phyloP scores from a whole-genome alignment of 2,329 filamentous ascomycete species.

The Biscogniauxia mediterranea region DNA sequence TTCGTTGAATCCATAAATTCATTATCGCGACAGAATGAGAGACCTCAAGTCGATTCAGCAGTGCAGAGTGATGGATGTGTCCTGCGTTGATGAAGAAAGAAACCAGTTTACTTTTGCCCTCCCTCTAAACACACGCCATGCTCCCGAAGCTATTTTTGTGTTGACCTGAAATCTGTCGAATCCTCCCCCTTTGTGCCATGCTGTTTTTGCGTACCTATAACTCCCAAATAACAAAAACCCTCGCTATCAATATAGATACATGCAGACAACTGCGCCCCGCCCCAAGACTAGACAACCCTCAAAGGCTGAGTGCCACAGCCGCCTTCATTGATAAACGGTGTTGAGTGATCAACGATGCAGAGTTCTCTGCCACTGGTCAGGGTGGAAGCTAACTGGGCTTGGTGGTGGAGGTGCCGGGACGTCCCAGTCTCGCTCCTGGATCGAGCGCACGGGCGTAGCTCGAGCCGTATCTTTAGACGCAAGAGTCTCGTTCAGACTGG shows the following conservation, averaged over 20 bases:
- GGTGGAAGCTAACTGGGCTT: slow-evolving; percentile 60
- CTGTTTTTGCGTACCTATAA: slow-evolving; percentile 25
- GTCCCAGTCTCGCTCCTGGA: slow-evolving; percentile 58
- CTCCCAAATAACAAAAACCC: slow-evolving; percentile 23
- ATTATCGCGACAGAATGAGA: not conserved
- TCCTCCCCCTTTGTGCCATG: slow-evolving; percentile 23
- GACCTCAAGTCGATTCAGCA: not conserved
- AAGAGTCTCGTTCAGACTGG: slow-evolving; percentile 52
- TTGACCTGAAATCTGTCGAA: slow-evolving; percentile 27
- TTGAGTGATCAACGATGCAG: slow-evolving; percentile 30
- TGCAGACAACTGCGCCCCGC: slow-evolving; percentile 17
- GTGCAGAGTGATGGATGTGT: not conserved
- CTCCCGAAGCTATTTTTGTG: slow-evolving; percentile 26
- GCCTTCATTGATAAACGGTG: slow-evolving; percentile 2
- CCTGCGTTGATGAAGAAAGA: slow-evolving; percentile 2
- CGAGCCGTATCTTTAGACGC: slow-evolving; percentile 41
- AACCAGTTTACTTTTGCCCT: slow-evolving; percentile 10
- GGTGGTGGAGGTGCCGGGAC: slow-evolving; percentile 65
- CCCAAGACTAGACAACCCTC: slow-evolving; percentile 6
- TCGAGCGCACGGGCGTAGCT: slow-evolving; percentile 47
- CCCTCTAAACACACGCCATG: slow-evolving; percentile 18
- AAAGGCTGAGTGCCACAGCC: not conserved
- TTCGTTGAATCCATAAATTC: not conserved
- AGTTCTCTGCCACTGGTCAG: slow-evolving; percentile 52
- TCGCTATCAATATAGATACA: slow-evolving; percentile 28